Base-by-base conservation (phyloP, 2,329 filamentous ascomycete genomes). In the Rhinocladiella similis region DNA sequence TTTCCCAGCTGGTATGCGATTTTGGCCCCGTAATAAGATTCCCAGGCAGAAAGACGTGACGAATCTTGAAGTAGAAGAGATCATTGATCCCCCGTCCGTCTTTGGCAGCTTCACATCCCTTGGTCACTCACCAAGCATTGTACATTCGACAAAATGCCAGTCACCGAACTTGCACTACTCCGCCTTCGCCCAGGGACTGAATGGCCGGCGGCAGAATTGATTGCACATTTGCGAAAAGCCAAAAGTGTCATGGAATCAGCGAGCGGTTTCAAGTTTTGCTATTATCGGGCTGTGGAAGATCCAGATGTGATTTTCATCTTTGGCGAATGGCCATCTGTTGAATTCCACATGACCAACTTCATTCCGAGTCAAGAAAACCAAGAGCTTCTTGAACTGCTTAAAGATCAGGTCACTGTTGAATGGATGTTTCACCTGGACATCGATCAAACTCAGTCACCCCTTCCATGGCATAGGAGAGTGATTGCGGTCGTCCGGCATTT, bases 111-210 rank as follows among this genome's bases (percentile, higher is more conserved):
- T 41, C 33, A 39, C 27, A 36, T n/a, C n/a, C 18, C 5, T 50
- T 22, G 10, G 9, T 20, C 33, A 33, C 29, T 33, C 29, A 33
- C 29, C 29, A 33, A 25, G 29, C 5, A 33, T 33, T 12, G 10
- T 7, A 33, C 29, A 10, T 33, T 33, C 12, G 47, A 16, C 47
- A 53, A 12, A 29, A 76, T 76, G 72, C 25, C 70, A 14, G 66
- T 76, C 50, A 78, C 76, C n/a, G 76, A 80, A 63, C 61, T 80
- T 38, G 77, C 76, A 2, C 71, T 75, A 35, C 69, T 79, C 5
- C 72, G 67, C 18, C 65, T 78, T 27, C 67, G 66, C 13, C 59
- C 65, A 27, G 59, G 62, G 35, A 63, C 61, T 38, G 60, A 63
- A 16, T 20, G 63, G 42, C 39, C 63, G 3, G 59, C 67, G 9